Conservation (phyloP, 176 grass and related monocot genomes). For the Carex kokanica region DNA sequence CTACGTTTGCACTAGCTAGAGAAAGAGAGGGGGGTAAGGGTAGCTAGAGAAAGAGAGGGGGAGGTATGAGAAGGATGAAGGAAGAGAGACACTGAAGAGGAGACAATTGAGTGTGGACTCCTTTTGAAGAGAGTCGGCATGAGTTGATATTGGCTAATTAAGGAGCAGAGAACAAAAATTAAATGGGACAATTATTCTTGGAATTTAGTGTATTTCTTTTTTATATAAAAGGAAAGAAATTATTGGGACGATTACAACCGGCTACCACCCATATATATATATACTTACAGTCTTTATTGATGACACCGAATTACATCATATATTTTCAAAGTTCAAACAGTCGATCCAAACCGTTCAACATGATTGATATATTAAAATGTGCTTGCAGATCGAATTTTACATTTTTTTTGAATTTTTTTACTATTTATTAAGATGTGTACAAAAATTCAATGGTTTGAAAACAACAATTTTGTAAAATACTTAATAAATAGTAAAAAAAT, state of each 20-base stretch:
- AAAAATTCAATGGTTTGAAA: too few relatives aligned
- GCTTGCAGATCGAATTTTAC: too few relatives aligned
- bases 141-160: not conserved
- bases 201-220: not conserved
- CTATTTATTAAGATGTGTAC: too few relatives aligned
- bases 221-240: not conserved
- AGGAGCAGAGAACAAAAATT: not conserved
- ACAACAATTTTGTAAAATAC: too few relatives aligned
- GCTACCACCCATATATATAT: not conserved
- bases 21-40: not conserved
- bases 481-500: too few relatives aligned
- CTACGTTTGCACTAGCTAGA: not conserved
- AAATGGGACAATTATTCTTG: conserved; percentile 16
- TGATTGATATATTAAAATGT: too few relatives aligned
- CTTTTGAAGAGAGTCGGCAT: conserved; percentile 17
- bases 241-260: not conserved
- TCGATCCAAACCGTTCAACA: too few relatives aligned
- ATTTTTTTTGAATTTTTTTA: too few relatives aligned
- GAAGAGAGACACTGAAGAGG: not conserved
- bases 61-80: not conserved
- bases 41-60: not conserved
- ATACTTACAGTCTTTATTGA: too few relatives aligned
- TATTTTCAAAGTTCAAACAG: too few relatives aligned
- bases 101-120: conserved; percentile 18
- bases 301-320: too few relatives aligned